Base-by-base conservation (phyloP, 805 yeast species). In the Yamadazyma insecticola region DNA sequence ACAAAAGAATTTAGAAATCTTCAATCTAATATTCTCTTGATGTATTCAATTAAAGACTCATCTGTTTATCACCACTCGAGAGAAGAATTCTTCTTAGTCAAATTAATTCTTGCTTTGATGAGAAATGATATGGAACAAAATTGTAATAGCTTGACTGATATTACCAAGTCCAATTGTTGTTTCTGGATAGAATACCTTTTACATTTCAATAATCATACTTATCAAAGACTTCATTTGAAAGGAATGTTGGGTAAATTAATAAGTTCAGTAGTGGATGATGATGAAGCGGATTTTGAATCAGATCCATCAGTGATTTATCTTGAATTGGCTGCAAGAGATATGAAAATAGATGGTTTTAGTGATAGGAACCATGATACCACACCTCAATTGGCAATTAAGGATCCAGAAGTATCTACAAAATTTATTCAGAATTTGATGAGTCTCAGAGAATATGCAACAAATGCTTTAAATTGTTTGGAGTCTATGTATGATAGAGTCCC, bases 311-410 rank as follows among this genome's bases (percentile, higher is more conserved):
- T 59, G 11, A 79, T 84, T 16, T 73, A 73, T 48, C 46, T 52
- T 17, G 47, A 44, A 2, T 39, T 78, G n/a, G 46, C 58, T 13
- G 61, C 60, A 10, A 51, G 47, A 19, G 72, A 68, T 14, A 44
- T 57, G 29, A 53, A 47, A 33, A 44, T 59, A 2, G 40, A 53
- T 22, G 68, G 70, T 1, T 36, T 58, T 46, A 53, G 63, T 50
- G 57, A 38, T 8, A 53, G 54, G 26, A 53, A 66, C 35, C 47
- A 61, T 2, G 53, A 64, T 13, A 50, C 70, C 3, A 50, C 76
- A 4, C 78, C 83, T 0, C 81, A 75, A 32, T 67, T 62, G 22
- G 95, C 97, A 1, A 85, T 90, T 39, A 81, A 81, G 41, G 89
- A 85, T 42, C 72, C 78, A 1, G 78, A 72, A n/a, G 87, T 90